Base-by-base conservation (phyloP, 345 rosid genomes). In the Populus alba region DNA sequence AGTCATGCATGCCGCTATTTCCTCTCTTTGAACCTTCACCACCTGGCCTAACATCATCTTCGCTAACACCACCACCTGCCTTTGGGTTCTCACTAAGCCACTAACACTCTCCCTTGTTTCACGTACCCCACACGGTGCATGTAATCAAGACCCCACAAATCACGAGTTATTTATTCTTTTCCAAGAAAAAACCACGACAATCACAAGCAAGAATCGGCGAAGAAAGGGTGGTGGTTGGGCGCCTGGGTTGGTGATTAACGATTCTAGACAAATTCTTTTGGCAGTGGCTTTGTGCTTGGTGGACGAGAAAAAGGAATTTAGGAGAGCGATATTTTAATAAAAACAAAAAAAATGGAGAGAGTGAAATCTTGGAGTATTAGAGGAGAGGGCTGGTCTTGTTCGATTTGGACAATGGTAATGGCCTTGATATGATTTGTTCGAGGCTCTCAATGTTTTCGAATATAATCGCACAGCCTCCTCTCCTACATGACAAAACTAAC, bases 1-100 rank as follows among this genome's bases (percentile, higher is more conserved):
- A 8, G 86, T 86, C 84, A 86, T 85, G 88, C 88, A 86, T 72
- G 87, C 71, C 45, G 53, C 77, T 1, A 86, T 63, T 81, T 71
- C 74, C 71, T 77, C 75, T 41, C 80, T 85, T 11, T 66, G 55
- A 17, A 86, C 80, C 77, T 80, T 74, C 51, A 69, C 76, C 75
- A 80, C 81, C 83, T 67, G 67, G 33, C 71, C 63, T 3, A 7
- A 23, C 70, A 20, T 45, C 74, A 33, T 66, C 72, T 10, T 75
- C 81, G 31, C 70, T 74, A 37, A 23, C 65, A 59, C 65, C 65
- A 59, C 65, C 65, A 23, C 29, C 29, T 59, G 29, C 65, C 65
- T 59, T 59, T 59, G 23, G 65, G 65, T 25, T 59, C 37, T 70
- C 38, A 47, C 65, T n/a, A 6, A 47, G 16, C 39, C 33, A 41